phyloP scores from a whole-genome alignment of 2,329 filamentous ascomycete species.

The Colletotrichum sp. region DNA sequence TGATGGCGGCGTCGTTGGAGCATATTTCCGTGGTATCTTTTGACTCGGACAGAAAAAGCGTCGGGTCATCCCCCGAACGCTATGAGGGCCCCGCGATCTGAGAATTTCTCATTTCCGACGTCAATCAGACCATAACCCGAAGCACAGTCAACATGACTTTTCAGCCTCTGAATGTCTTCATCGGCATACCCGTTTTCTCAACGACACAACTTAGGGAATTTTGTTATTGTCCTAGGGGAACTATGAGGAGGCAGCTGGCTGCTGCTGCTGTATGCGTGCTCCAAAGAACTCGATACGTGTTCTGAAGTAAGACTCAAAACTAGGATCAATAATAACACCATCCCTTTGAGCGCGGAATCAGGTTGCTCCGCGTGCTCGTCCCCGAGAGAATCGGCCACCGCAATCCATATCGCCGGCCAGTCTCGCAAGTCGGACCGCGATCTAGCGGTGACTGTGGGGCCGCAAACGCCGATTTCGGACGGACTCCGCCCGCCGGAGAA shows the following conservation, averaged over 20 bases:
- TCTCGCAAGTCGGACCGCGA: background rate
- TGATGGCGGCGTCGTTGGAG: background rate
- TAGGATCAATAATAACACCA: too few species aligned
- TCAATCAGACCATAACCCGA: background rate
- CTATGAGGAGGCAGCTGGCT: background rate
- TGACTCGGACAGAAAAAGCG: background rate
- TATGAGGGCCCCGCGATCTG: background rate
- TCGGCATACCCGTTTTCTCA: fast-evolving
- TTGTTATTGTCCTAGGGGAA: fast-evolving
- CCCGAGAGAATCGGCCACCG: background rate
- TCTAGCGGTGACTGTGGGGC: background rate
- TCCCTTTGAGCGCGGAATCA: fast-evolving
- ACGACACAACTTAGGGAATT: background rate
- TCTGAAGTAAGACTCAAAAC: too few species aligned
- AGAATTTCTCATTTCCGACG: fast-evolving
- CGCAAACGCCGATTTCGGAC: conserved; percentile 7
- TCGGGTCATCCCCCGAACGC: background rate
- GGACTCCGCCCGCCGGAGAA: conserved; percentile 13
- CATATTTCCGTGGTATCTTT: background rate
- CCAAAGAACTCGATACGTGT: too few species aligned
- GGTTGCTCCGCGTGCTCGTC: background rate
- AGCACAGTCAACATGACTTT: background rate
- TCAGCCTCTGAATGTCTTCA: background rate
- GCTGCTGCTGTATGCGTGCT: background rate
- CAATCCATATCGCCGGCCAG: background rate